A percentile compares a stretch with the other conserved stretches of the same genome.
Evolutionary conservation across 257 asterid species (phyloP).

Genomic region (Cruciata laevipes): DNA sequence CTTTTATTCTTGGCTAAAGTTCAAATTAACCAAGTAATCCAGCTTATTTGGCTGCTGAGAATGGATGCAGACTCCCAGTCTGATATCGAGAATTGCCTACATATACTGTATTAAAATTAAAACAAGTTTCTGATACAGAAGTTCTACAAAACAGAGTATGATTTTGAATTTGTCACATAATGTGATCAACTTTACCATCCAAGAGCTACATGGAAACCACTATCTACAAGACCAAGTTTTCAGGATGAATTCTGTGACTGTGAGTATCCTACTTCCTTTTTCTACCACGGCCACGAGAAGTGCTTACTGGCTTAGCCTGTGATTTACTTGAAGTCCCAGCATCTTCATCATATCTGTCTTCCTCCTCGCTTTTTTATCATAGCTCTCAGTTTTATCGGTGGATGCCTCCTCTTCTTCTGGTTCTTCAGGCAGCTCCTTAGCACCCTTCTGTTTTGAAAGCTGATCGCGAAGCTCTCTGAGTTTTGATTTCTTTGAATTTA

Average conservation of each 20-base stretch:
- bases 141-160: too few species aligned
- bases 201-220: background rate
- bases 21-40: conserved; percentile 5
- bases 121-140: background rate
- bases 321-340: conserved; percentile 38
- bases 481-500: conserved; percentile 84
- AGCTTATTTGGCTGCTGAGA: conserved; percentile 17
- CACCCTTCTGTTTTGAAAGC: conserved; percentile 34
- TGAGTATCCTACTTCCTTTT: conserved; percentile 43
- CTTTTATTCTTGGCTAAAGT: conserved; percentile 1
- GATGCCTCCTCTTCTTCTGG: conserved; percentile 33
- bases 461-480: conserved; percentile 79
- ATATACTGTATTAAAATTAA: background rate
- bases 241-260: background rate
- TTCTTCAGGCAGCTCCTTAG: conserved; percentile 34
- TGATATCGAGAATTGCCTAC: conserved; percentile 3
- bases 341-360: conserved; percentile 36
- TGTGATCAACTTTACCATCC: background rate
- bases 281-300: conserved; percentile 54
- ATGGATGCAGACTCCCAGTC: background rate
- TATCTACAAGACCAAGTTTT: background rate
- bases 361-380: conserved; percentile 37
- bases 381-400: conserved; percentile 63
- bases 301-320: conserved; percentile 28
- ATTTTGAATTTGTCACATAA: too few species aligned